phyloP scores from a whole-genome alignment of 2,329 filamentous ascomycete genomes.

The Nigrospora oryzae region DNA sequence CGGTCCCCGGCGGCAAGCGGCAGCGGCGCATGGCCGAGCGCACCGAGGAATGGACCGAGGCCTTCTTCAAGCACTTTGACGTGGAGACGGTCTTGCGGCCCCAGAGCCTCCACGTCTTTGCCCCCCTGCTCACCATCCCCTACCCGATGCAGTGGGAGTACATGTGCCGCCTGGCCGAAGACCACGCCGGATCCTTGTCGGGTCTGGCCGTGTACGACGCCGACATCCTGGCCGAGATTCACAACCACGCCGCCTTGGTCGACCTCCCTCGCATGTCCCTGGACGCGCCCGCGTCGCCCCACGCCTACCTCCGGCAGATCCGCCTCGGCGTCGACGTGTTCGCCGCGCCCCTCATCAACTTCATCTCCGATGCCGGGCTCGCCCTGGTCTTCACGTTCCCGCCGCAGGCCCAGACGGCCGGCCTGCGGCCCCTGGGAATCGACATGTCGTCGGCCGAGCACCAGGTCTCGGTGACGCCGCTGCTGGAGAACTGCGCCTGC shows the following conservation, averaged over 20 bases:
- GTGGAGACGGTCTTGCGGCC: constrained; percentile 18
- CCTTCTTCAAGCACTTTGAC: constrained; percentile 46
- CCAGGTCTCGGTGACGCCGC: constrained; percentile 52
- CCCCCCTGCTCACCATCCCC: constrained; percentile 66
- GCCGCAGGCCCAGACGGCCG: constrained; percentile 16
- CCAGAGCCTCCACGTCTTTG: constrained; percentile 40
- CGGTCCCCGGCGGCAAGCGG: constrained; percentile 56
- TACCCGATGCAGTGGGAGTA: constrained; percentile 73
- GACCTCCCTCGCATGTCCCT: constrained; percentile 68
- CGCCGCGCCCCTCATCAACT: constrained; percentile 65
- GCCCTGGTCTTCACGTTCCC: constrained; percentile 76
- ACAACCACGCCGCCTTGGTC: constrained; percentile 41
- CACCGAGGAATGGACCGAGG: constrained; percentile 72
- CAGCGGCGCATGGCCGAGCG: constrained; percentile 77
- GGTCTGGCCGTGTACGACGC: constrained; percentile 74
- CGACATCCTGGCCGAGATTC: constrained; percentile 59
- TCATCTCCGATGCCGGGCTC: constrained; percentile 74
- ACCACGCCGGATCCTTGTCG: constrained; percentile 49
- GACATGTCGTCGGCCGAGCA: constrained; percentile 68
- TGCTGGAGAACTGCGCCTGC: constrained; percentile 61
- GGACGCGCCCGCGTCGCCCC: constrained; percentile 48
- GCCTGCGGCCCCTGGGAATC: constrained; percentile 51
- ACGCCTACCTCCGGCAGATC: constrained; percentile 71
- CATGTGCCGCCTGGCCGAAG: constrained; percentile 59
- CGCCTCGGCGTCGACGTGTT: constrained; percentile 73